phyloP scores from a whole-genome alignment of 192 early-diverging fungal species.

The Obelidium mucronatum region DNA sequence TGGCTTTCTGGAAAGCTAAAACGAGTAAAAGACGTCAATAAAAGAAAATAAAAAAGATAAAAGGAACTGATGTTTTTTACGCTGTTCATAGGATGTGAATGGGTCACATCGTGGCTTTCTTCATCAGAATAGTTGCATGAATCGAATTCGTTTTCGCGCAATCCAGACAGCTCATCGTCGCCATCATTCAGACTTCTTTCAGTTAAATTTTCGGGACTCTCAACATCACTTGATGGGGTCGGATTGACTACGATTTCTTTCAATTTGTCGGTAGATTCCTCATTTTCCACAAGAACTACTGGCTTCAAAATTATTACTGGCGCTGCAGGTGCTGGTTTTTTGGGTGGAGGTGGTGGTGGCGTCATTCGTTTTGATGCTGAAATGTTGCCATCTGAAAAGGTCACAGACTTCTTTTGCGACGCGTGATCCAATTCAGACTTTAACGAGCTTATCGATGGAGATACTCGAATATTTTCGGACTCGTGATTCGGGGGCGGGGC shows the following conservation, averaged over 20 bases:
- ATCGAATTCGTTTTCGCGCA: neutral
- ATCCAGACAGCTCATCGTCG: constrained; percentile 23
- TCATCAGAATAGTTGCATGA: neutral
- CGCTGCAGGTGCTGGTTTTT: constrained; percentile 12
- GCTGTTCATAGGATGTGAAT: neutral
- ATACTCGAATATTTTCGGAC: neutral
- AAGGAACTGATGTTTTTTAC: neutral
- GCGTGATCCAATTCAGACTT: no score
- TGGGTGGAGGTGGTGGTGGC: constrained; percentile 20
- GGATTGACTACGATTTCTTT: neutral
- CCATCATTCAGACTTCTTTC: constrained; percentile 21
- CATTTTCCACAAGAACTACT: no score
- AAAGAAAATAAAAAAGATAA: no score
- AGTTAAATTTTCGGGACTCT: neutral
- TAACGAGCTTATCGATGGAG: no score
- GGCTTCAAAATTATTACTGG: neutral
- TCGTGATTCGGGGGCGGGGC: no score
- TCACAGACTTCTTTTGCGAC: constrained; percentile 29
- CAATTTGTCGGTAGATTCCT: neutral
- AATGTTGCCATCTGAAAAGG: constrained; percentile 11
- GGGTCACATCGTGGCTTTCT: neutral
- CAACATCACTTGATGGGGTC: neutral
- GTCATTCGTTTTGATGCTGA: neutral
- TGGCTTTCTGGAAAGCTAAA: constrained; percentile 1
- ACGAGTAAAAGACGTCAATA: no score